These are phyloP conservation scores for Colletotrichum sp. DNA, from an alignment of 2,329 filamentous ascomycete species.

Conservation along the genomic window DNA sequence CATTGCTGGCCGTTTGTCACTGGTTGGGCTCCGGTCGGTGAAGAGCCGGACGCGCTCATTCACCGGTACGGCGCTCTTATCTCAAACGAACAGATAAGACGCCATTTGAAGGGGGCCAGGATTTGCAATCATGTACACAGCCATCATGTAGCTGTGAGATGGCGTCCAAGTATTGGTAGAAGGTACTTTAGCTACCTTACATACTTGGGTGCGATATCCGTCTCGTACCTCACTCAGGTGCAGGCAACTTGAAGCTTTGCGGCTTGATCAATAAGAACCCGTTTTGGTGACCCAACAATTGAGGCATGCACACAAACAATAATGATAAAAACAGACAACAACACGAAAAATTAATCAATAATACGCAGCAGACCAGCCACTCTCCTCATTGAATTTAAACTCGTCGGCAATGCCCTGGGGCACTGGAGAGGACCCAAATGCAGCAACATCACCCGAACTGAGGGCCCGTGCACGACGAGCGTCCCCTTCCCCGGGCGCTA, in stretches of 20 bases:
- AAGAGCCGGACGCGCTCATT: neutral
- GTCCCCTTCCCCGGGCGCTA: neutral
- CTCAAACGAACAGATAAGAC: neutral
- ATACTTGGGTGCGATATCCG: neutral
- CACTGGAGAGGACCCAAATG: neutral
- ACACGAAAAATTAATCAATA: neutral
- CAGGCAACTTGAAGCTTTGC: neutral
- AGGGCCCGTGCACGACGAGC: constrained; percentile 3
- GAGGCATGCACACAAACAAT: neutral
- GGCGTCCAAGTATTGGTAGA: neutral
- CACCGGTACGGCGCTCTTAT: neutral
- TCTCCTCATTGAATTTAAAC: neutral
- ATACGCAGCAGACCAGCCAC: neutral
- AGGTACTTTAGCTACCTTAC: neutral
- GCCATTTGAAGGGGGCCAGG: neutral
- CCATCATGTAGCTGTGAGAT: neutral
- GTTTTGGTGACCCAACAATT: neutral
- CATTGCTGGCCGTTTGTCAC: neutral
- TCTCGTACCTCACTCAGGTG: neutral
- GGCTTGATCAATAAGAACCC: neutral
- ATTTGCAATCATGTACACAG: neutral
- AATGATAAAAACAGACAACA: neutral
- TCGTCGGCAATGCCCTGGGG: neutral
- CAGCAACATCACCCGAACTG: neutral
- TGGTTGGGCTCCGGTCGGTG: neutral